Base-by-base conservation (phyloP, 768 basidiomycete species). In the Antrodiella citrinella region DNA sequence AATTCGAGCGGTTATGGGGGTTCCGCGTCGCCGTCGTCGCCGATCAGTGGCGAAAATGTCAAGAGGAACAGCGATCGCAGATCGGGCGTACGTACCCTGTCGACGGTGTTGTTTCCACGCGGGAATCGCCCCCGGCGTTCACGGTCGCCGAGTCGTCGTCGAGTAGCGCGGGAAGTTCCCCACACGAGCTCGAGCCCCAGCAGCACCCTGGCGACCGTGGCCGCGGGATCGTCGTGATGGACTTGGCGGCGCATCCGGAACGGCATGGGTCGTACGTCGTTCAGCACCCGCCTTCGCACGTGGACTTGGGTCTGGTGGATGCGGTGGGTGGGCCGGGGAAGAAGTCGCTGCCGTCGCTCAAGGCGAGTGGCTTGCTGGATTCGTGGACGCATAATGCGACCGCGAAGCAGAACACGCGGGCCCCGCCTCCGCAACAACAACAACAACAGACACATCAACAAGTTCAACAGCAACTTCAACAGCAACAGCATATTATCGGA, bases 311-410 rank as follows among this genome's bases (percentile, higher is more conserved):
- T n/a, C n/a, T n/a, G n/a, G n/a, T n/a, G n/a, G n/a, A n/a, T n/a
- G n/a, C n/a, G n/a, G n/a, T n/a, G n/a, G 30, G 30, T 15, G 30
- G 7, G 30, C 7, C 30, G 30, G 26, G 49, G 48, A 18, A 51
- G 50, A 45, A 49, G 68, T 78, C 81, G 18, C 65, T 88, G 51
- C 86, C 86, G 25, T 87, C 86, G 30, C 68, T 88, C 48, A 87
- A 86, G 65, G 78, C 81, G 25, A 85, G 82, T 55, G 86, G 86
- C 19, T 70, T 88, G 42, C 68, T 88, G 38, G 83, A 86, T 56
- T 70, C 73, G 51, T 75, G 57, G 58, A 50, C 48, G 52, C 55
- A 54, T 49, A 35, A 35, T 15, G 7, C 30, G 30, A 35, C 38
- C 40, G 24, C 38, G 50, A n/a, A 50, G 42, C 24, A 26, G 24